Evolutionary conservation across 148 eudicot species (phyloP).

Genomic region (Selenicereus undatus): DNA sequence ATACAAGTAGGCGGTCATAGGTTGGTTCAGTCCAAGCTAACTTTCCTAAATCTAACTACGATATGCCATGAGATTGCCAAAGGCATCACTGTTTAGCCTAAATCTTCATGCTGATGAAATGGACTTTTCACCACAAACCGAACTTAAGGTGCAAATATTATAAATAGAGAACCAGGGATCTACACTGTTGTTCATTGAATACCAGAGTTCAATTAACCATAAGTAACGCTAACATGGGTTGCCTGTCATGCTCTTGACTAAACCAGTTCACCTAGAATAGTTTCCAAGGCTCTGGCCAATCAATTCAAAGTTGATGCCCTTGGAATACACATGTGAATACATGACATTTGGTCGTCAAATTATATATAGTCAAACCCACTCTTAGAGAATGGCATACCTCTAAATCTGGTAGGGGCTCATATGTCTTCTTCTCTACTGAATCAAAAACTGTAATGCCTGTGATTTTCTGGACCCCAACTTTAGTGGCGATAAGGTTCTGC

Average conservation of each 20-base stretch:
- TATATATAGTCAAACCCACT: neutral
- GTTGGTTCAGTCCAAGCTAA: too few relatives aligned
- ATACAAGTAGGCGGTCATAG: neutral
- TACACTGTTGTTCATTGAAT: neutral
- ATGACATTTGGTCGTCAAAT: neutral
- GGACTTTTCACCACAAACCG: neutral
- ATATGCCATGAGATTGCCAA: neutral
- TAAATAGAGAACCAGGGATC: neutral
- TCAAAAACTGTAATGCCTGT: slow-evolving; percentile 87
- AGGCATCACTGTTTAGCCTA: neutral
- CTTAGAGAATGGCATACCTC: slow-evolving; percentile 50
- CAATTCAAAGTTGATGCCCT: neutral
- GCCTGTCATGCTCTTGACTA: neutral
- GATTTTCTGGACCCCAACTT: slow-evolving; percentile 90
- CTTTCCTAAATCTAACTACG: neutral
- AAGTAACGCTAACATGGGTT: neutral
- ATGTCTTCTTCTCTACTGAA: slow-evolving; percentile 74
- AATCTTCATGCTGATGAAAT: too few relatives aligned
- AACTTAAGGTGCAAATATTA: neutral
- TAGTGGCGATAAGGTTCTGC: slow-evolving; percentile 89
- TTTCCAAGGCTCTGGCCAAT: neutral
- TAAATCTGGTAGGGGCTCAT: slow-evolving; percentile 73
- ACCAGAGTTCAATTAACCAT: neutral
- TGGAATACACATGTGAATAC: neutral
- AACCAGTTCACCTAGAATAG: neutral